phyloP scores from a whole-genome alignment of 2,329 filamentous ascomycete genomes.

The Endoconidiophora laricicola region DNA sequence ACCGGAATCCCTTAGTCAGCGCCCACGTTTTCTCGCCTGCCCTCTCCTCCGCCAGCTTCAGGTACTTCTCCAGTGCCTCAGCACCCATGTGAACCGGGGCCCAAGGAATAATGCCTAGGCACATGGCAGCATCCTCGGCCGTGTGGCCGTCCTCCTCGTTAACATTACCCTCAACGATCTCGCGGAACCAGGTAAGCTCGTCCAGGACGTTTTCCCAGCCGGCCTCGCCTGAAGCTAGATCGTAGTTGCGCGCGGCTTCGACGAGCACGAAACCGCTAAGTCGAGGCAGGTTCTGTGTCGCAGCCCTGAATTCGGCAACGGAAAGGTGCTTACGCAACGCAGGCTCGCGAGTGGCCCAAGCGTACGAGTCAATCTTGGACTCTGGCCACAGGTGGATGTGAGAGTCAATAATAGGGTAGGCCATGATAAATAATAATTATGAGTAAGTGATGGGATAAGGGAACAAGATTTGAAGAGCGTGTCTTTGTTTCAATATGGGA shows the following conservation, averaged over 20 bases:
- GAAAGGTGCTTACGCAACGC: conserved; percentile 49
- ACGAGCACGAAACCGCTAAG: conserved; percentile 64
- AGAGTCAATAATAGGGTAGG: conserved; percentile 59
- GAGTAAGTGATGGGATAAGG: neutral
- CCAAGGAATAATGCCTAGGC: conserved; percentile 65
- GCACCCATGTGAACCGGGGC: conserved; percentile 59
- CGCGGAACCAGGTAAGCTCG: conserved; percentile 53
- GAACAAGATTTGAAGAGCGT: neutral
- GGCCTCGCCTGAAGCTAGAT: conserved; percentile 28
- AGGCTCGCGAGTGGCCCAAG: conserved; percentile 48
- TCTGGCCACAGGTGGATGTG: conserved; percentile 80
- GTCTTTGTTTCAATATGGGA: too few species aligned
- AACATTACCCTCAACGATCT: conserved; percentile 46
- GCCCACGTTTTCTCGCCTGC: conserved; percentile 46
- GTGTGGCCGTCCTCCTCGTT: conserved; percentile 41
- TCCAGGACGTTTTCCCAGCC: conserved; percentile 54
- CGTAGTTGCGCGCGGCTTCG: conserved; percentile 61
- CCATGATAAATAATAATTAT: conserved; percentile 17
- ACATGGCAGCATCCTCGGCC: conserved; percentile 30
- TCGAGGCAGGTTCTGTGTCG: conserved; percentile 24
- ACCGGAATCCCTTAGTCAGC: conserved; percentile 64
- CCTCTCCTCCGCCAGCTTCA: conserved; percentile 40
- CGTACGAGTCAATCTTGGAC: conserved; percentile 46
- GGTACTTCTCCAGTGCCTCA: conserved; percentile 44
- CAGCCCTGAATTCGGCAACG: conserved; percentile 42